Percentiles rank a stretch among this genome's conserved stretches.
Conservation (phyloP, 176 grass and related monocot species). For the Triticum urartu region DNA sequence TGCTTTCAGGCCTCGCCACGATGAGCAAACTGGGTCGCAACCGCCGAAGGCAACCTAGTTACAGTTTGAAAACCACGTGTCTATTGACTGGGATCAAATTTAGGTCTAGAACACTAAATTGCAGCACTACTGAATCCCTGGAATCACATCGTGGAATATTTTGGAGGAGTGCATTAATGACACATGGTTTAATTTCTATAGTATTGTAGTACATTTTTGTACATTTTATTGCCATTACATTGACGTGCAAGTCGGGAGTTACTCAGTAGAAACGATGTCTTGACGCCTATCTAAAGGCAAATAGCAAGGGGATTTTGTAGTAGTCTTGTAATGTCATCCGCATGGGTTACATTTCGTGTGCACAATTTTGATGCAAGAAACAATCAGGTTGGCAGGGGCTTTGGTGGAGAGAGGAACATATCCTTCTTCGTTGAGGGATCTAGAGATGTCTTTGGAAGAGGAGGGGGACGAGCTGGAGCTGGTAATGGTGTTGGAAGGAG, state of each 20-base stretch:
- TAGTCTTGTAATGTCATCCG: neutral
- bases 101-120: slow-evolving; percentile 46
- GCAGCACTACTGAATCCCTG: neutral
- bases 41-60: slow-evolving; percentile 57
- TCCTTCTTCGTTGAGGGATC: too few species aligned
- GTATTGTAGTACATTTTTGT: slow-evolving; percentile 4
- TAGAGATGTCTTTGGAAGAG: too few species aligned
- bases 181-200: slow-evolving; percentile 5
- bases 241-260: neutral
- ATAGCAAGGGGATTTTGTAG: slow-evolving; percentile 20
- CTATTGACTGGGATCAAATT: slow-evolving; percentile 84
- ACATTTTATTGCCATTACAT: neutral
- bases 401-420: too few species aligned
- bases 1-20: slow-evolving; percentile 72
- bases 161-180: neutral
- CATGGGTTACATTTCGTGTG: slow-evolving; percentile 7
- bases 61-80: slow-evolving; percentile 52
- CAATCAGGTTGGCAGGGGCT: too few species aligned
- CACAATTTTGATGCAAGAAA: neutral
- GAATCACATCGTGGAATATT: neutral
- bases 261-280: neutral
- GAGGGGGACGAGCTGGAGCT: too few species aligned
- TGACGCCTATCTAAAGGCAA: neutral
- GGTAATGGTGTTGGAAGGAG: too few species aligned
- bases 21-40: slow-evolving; percentile 77